phyloP scores from a whole-genome alignment of 768 basidiomycete species.

The Xerocomus brunneocitrinus region DNA sequence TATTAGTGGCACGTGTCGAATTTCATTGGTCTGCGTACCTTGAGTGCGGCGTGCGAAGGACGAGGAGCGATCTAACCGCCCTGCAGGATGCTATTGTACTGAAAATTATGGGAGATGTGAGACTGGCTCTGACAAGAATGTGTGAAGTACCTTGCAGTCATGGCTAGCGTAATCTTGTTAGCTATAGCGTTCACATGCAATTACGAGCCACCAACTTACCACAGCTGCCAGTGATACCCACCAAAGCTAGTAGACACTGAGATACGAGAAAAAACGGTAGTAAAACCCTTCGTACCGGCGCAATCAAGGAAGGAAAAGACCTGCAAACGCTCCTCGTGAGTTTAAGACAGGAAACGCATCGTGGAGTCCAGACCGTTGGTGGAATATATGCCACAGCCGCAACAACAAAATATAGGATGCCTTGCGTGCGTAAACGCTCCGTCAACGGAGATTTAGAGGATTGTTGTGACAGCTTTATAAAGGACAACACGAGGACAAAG shows the following conservation, averaged over 20 bases:
- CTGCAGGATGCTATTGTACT: conserved; percentile 15
- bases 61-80: conserved; percentile 14
- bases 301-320: conserved; percentile 10
- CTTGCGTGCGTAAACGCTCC: conserved; percentile 14
- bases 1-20: not conserved
- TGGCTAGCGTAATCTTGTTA: conserved; percentile 5
- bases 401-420: conserved; percentile 15
- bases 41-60: not conserved
- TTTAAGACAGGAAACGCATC: not conserved
- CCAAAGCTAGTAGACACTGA: conserved; percentile 3
- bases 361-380: conserved; percentile 6
- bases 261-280: not conserved
- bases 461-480: conserved; percentile 12
- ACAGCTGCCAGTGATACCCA: conserved; percentile 1
- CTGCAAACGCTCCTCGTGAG: not conserved
- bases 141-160: conserved; percentile 9
- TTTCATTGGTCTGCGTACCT: not conserved
- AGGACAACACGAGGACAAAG: conserved; percentile 13
- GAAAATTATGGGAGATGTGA: not conserved
- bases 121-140: not conserved
- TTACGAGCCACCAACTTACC: conserved; percentile 1
- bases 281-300: conserved; percentile 1
- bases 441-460: conserved; percentile 8
- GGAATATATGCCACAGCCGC: conserved; percentile 8
- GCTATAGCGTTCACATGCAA: not conserved